These are phyloP conservation scores for Adiantum capillusveneris DNA, from an alignment of 75 land plant species.

Conservation along the genomic window DNA sequence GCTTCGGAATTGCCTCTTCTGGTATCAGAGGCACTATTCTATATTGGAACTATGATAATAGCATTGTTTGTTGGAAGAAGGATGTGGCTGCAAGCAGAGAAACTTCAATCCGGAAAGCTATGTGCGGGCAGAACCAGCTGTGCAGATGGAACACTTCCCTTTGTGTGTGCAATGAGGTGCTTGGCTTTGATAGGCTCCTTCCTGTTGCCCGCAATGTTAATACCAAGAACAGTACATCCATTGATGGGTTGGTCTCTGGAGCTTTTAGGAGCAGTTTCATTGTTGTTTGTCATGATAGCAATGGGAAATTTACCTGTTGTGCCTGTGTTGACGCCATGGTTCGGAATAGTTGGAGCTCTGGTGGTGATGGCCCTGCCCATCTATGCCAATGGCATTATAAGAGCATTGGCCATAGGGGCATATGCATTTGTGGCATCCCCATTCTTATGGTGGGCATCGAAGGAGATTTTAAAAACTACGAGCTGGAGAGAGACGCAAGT, in stretches of 20 bases:
- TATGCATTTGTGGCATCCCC: slow-evolving; percentile 75
- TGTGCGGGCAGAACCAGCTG: slow-evolving; percentile 15
- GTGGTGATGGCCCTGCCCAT: slow-evolving; percentile 74
- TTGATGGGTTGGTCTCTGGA: slow-evolving; percentile 82
- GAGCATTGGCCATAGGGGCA: slow-evolving; percentile 50
- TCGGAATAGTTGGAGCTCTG: slow-evolving; percentile 57
- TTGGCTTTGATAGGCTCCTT: slow-evolving; percentile 56
- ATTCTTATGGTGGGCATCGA: slow-evolving; percentile 40
- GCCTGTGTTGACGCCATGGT: slow-evolving; percentile 49
- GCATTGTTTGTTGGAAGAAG: slow-evolving; percentile 8
- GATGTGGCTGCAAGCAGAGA: slow-evolving; percentile 1
- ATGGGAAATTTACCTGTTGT: slow-evolving; percentile 53
- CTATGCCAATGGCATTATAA: slow-evolving; percentile 64
- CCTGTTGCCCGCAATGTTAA: slow-evolving; percentile 50
- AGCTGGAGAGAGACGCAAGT: neutral
- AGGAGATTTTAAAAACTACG: neutral
- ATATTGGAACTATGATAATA: slow-evolving; percentile 12
- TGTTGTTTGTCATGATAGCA: slow-evolving; percentile 38
- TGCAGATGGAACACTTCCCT: slow-evolving; percentile 1
- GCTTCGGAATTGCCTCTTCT: slow-evolving; percentile 19
- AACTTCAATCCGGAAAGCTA: slow-evolving; percentile 4
- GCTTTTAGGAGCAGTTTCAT: slow-evolving; percentile 58
- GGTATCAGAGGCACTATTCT: slow-evolving; percentile 21
- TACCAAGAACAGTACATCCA: slow-evolving; percentile 77
- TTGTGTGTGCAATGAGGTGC: slow-evolving; percentile 10